phyloP scores from a whole-genome alignment of 768 basidiomycete genomes.

The Tephrocybe sp. region DNA sequence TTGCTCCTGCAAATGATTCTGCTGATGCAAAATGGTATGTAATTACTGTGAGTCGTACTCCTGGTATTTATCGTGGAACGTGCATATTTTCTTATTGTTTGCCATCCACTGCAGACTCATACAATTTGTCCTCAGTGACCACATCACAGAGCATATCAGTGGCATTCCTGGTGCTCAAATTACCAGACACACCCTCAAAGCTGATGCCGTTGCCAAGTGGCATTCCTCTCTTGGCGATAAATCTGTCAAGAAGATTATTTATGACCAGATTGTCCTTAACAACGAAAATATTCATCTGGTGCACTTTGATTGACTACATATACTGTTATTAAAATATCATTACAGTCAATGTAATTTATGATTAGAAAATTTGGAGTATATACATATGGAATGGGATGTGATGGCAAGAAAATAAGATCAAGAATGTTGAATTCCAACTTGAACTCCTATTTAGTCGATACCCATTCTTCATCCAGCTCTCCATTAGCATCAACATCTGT shows the following conservation, averaged over 20 bases:
- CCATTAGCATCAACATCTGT: too few species aligned
- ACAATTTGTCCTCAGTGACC: not conserved
- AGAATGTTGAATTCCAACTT: too few species aligned
- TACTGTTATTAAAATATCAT: not conserved
- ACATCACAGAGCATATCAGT: not conserved
- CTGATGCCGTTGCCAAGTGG: not conserved
- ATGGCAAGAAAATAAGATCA: too few species aligned
- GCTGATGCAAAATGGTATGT: not conserved
- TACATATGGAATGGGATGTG: too few species aligned
- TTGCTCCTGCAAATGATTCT: too few species aligned
- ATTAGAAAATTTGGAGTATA: too few species aligned
- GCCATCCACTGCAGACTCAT: not conserved
- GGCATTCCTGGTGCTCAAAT: not conserved
- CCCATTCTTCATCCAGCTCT: too few species aligned
- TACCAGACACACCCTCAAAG: not conserved
- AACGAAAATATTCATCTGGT: not conserved
- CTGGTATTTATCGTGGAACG: slow-evolving; percentile 1
- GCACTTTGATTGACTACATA: not conserved
- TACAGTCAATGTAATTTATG: too few species aligned
- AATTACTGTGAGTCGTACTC: not conserved
- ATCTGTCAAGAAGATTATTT: not conserved
- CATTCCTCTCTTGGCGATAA: not conserved
- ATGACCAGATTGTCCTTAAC: not conserved
- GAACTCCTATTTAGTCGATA: too few species aligned
- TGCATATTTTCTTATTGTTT: not conserved